phyloP scores from a whole-genome alignment of 2,329 filamentous ascomycete species.

The Fusarium sp. region DNA sequence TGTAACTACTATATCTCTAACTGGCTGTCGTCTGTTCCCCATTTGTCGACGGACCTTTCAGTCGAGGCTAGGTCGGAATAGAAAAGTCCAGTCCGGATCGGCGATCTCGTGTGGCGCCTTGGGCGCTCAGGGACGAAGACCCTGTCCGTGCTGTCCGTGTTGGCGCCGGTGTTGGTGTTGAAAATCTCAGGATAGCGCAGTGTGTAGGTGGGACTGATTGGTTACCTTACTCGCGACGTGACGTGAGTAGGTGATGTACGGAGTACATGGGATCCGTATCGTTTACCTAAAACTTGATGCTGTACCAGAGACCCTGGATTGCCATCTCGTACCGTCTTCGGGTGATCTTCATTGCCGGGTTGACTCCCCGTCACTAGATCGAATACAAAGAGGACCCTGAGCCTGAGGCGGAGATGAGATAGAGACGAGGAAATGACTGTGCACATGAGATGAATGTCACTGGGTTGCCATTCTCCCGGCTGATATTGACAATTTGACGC shows the following conservation, averaged over 20 bases:
- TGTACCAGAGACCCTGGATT: constrained; percentile 10
- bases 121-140: constrained; percentile 18
- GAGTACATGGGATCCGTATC: not conserved
- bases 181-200: constrained; percentile 21
- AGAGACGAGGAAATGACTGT: constrained; percentile 19
- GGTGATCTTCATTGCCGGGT: constrained; percentile 35
- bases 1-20: not conserved
- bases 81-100: constrained; percentile 18
- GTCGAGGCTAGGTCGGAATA: constrained; percentile 29
- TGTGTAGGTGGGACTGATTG: constrained; percentile 8
- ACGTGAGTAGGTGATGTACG: not conserved
- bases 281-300: not conserved
- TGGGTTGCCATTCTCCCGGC: not conserved
- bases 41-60: constrained; percentile 40
- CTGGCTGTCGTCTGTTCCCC: not conserved
- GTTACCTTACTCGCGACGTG: constrained; percentile 20
- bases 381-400: not conserved
- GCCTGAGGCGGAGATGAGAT: constrained; percentile 14
- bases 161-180: constrained; percentile 17
- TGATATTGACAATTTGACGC: not conserved
- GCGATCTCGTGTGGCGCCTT: constrained; percentile 23
- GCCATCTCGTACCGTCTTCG: not conserved
- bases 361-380: constrained; percentile 12
- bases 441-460: constrained; percentile 9
- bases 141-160: constrained; percentile 16